Conservation (phyloP, 176 grass and related monocot species). For the Ensete glaucum region DNA sequence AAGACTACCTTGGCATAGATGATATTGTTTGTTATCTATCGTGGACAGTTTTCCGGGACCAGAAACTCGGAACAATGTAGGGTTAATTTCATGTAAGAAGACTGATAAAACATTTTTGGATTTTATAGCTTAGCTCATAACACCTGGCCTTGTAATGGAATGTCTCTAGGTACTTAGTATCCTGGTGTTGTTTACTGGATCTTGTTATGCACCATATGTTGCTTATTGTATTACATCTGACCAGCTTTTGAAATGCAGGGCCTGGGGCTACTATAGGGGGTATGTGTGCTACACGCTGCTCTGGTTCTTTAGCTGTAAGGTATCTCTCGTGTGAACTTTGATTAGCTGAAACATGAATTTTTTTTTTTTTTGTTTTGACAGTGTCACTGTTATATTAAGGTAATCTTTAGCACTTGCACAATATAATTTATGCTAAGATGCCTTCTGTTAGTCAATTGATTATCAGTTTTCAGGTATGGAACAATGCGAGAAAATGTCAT, state of each 20-base stretch:
- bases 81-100: no score
- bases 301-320: constrained; percentile 99
- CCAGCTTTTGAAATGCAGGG: constrained; percentile 42
- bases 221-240: neutral
- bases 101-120: no score
- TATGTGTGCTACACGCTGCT: constrained; percentile 95
- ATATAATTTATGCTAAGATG: no score
- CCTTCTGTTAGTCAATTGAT: constrained; percentile 12
- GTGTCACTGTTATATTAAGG: neutral
- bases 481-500: constrained; percentile 99
- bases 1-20: no score
- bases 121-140: neutral
- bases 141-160: neutral
- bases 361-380: neutral
- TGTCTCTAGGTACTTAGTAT: no score
- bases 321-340: constrained; percentile 47
- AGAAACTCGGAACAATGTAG: no score
- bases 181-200: no score
- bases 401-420: neutral
- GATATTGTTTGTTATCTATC: no score
- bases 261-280: constrained; percentile 94
- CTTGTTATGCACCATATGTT: neutral
- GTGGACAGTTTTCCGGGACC: no score
- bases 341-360: constrained; percentile 5
- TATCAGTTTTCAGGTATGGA: constrained; percentile 93